phyloP scores from a whole-genome alignment of 2,329 filamentous ascomycete genomes.

The Monosporascus sp. region DNA sequence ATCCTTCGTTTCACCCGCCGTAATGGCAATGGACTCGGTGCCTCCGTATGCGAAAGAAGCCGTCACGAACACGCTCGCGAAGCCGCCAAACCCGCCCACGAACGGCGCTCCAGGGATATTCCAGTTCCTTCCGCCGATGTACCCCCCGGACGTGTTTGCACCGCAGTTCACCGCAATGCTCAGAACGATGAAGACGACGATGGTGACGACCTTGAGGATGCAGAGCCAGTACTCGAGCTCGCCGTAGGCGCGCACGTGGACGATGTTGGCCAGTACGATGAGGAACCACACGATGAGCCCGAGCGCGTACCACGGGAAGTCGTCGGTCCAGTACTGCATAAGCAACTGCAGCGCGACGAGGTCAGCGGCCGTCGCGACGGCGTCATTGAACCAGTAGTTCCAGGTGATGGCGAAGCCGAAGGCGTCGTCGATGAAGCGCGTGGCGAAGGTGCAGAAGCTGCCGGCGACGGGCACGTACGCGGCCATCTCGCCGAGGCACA shows the following conservation, averaged over 20 bases:
- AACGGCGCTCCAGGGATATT: conserved; percentile 57
- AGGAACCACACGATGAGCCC: conserved; percentile 57
- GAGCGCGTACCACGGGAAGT: conserved; percentile 58
- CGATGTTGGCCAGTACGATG: conserved; percentile 46
- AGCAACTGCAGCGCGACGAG: conserved; percentile 54
- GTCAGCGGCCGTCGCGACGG: conserved; percentile 54
- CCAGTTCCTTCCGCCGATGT: conserved; percentile 56
- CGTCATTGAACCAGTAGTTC: conserved; percentile 65
- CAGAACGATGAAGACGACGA: conserved; percentile 57
- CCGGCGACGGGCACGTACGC: conserved; percentile 50
- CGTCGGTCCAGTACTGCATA: conserved; percentile 56
- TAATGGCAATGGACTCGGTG: conserved; percentile 61
- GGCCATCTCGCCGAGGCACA: conserved; percentile 56
- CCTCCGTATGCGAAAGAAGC: conserved; percentile 59
- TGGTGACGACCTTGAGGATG: conserved; percentile 47
- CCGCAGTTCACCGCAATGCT: conserved; percentile 57
- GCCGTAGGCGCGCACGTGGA: conserved; percentile 49
- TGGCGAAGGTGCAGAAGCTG: conserved; percentile 51
- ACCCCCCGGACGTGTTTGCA: conserved; percentile 46
- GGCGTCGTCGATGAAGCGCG: conserved; percentile 47
- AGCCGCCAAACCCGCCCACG: conserved; percentile 59
- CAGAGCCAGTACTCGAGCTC: conserved; percentile 56
- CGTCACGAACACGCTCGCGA: conserved; percentile 59
- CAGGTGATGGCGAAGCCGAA: conserved; percentile 51
- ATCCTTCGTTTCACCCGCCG: conserved; percentile 60